Percentiles rank a stretch among this genome's conserved stretches.
Conservation (phyloP, 495 filamentous ascomycete species). For the Neurospora hispaniola region DNA sequence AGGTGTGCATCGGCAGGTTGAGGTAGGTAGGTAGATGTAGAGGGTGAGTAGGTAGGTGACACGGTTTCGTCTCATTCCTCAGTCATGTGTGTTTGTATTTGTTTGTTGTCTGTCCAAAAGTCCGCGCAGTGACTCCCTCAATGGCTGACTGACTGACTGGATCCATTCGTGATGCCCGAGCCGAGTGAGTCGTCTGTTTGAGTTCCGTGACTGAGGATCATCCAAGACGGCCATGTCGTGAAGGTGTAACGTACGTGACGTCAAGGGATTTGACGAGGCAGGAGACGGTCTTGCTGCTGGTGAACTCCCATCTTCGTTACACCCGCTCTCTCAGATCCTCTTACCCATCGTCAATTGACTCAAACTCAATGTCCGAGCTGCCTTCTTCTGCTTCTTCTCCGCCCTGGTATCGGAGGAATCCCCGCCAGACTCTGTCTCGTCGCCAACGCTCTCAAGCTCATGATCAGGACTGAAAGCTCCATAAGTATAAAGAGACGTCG, state of each 20-base stretch:
- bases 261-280: neutral
- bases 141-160: neutral
- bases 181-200: neutral
- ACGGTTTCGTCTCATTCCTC: neutral
- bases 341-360: conserved; percentile 39
- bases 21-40: neutral
- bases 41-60: neutral
- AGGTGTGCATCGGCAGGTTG: neutral
- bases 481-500: conserved; percentile 19
- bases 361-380: conserved; percentile 37
- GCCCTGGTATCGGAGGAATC: conserved; percentile 11
- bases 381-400: conserved; percentile 24
- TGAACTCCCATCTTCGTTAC: neutral
- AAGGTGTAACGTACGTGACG: neutral
- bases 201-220: neutral
- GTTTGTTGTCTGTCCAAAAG: neutral
- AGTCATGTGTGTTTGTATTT: neutral
- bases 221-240: neutral
- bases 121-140: neutral
- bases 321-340: conserved; percentile 5
- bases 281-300: neutral
- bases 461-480: conserved; percentile 34
- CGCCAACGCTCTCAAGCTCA: conserved; percentile 12
- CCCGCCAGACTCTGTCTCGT: conserved; percentile 8
- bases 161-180: neutral